Conservation (phyloP, 1,139 yeast species). For the Scheffersomyces illinoinensis region DNA sequence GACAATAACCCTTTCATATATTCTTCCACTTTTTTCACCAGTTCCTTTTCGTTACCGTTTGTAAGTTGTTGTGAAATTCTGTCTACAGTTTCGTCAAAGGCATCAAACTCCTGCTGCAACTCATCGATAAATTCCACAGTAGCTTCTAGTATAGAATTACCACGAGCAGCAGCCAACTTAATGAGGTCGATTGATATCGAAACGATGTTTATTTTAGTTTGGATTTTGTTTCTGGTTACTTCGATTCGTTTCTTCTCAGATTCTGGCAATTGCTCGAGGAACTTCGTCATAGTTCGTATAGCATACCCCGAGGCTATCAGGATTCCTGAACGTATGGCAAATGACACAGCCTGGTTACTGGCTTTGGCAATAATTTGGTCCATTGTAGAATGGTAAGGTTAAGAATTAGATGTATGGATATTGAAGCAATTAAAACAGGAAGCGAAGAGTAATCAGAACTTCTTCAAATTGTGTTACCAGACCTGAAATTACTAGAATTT, state of each 20-base stretch:
- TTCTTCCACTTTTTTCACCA: slow-evolving; percentile 48
- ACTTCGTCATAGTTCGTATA: slow-evolving; percentile 59
- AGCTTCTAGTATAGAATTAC: slow-evolving; percentile 63
- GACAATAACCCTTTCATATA: slow-evolving; percentile 49
- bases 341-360: slow-evolving; percentile 76
- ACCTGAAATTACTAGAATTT: no score
- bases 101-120: slow-evolving; percentile 58
- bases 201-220: slow-evolving; percentile 62
- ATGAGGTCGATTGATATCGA: slow-evolving; percentile 72
- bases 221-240: slow-evolving; percentile 45
- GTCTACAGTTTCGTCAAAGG: slow-evolving; percentile 55
- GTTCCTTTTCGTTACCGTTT: slow-evolving; percentile 35
- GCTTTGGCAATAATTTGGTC: slow-evolving; percentile 49
- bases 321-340: slow-evolving; percentile 78
- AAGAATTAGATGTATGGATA: neutral
- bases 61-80: slow-evolving; percentile 24
- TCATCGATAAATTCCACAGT: slow-evolving; percentile 58
- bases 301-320: slow-evolving; percentile 79
- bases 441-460: neutral
- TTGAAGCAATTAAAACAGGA: neutral
- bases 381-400: slow-evolving; percentile 10
- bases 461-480: no score
- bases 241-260: slow-evolving; percentile 50
- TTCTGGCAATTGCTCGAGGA: slow-evolving; percentile 63
- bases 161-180: slow-evolving; percentile 68